A percentile compares a stretch with the other conserved stretches of the same genome.
These are phyloP conservation scores for Paracamarosporium sp. DNA, from an alignment of 2,329 filamentous ascomycete genomes.

Conservation along the genomic window DNA sequence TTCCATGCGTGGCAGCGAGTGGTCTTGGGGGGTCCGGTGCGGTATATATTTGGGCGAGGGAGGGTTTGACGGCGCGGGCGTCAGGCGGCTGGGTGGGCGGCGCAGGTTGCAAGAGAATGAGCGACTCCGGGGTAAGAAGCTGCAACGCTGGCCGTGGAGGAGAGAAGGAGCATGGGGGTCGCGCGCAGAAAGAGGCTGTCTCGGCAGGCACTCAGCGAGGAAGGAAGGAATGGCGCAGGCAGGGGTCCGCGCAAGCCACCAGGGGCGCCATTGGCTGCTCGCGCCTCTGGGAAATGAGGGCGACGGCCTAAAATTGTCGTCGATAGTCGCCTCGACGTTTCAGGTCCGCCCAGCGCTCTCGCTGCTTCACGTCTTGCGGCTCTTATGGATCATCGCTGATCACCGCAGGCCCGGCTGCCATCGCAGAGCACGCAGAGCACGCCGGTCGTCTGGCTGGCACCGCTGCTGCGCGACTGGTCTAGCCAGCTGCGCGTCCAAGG, in stretches of 20 bases:
- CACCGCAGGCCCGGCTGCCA: no score
- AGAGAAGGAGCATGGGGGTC: slow-evolving; percentile 35
- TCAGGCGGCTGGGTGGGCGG: slow-evolving; percentile 32
- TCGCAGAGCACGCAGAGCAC: no score
- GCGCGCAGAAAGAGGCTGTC: slow-evolving; percentile 17
- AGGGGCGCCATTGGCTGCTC: slow-evolving; percentile 30
- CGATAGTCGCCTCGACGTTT: slow-evolving; percentile 11
- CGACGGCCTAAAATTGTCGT: slow-evolving; percentile 36
- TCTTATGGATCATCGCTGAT: slow-evolving; percentile 1
- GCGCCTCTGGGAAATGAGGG: slow-evolving; percentile 34
- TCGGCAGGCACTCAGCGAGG: slow-evolving; percentile 19
- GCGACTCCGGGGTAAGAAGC: slow-evolving; percentile 45
- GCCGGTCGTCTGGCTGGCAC: no score
- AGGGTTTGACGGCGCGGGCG: slow-evolving; percentile 26
- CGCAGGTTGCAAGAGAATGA: slow-evolving; percentile 38
- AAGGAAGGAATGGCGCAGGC: slow-evolving; percentile 16
- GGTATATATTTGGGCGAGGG: slow-evolving; percentile 23
- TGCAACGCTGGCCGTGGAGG: slow-evolving; percentile 38
- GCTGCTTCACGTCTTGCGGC: slow-evolving; percentile 7
- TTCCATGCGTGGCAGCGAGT: slow-evolving; percentile 37
- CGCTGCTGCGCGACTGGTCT: slow-evolving; percentile 1
- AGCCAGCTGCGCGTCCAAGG: slow-evolving; percentile 6
- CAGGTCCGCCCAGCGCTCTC: slow-evolving; percentile 1
- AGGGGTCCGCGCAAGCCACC: slow-evolving; percentile 1
- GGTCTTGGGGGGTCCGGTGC: slow-evolving; percentile 8